phyloP scores from a whole-genome alignment of 495 filamentous ascomycete genomes.

The Glutinoglossum americanum region DNA sequence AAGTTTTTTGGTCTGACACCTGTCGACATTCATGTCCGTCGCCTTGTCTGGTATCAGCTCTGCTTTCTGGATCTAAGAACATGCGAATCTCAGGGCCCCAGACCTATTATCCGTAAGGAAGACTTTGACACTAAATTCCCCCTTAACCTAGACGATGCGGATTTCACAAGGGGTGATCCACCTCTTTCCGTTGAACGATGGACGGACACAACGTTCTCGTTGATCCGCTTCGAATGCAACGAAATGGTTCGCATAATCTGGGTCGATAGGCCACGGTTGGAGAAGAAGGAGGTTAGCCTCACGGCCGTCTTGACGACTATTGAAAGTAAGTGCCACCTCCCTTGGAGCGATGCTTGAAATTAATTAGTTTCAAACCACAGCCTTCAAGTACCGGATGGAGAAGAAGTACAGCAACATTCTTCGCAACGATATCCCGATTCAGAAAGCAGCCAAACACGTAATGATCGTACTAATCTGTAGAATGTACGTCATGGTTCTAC shows the following conservation, averaged over 20 bases:
- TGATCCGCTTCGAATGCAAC: conserved; percentile 49
- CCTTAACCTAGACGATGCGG: conserved; percentile 41
- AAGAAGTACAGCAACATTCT: conserved; percentile 37
- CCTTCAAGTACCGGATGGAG: conserved; percentile 20
- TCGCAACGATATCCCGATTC: conserved; percentile 32
- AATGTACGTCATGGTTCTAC: conserved; percentile 40
- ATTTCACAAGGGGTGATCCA: conserved; percentile 22
- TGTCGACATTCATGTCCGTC: conserved; percentile 3
- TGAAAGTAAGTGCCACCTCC: conserved; percentile 29
- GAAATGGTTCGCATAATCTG: conserved; percentile 49
- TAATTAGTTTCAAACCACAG: not conserved
- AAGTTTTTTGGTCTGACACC: not conserved
- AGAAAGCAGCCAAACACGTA: conserved; percentile 35
- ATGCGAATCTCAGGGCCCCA: conserved; percentile 55
- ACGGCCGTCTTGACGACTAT: conserved; percentile 35
- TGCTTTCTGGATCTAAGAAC: conserved; percentile 14
- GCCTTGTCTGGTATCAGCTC: conserved; percentile 9
- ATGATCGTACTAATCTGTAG: conserved; percentile 37
- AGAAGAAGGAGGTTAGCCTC: conserved; percentile 33
- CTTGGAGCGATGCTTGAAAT: not conserved
- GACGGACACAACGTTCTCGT: conserved; percentile 42
- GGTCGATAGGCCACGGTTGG: conserved; percentile 37
- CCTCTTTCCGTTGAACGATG: conserved; percentile 28
- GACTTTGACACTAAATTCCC: conserved; percentile 50
- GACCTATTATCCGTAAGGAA: conserved; percentile 39